Evolutionary conservation across 1,284 basidiomycete species (phyloP).

Genomic region (Cryptococcus sp.): DNA sequence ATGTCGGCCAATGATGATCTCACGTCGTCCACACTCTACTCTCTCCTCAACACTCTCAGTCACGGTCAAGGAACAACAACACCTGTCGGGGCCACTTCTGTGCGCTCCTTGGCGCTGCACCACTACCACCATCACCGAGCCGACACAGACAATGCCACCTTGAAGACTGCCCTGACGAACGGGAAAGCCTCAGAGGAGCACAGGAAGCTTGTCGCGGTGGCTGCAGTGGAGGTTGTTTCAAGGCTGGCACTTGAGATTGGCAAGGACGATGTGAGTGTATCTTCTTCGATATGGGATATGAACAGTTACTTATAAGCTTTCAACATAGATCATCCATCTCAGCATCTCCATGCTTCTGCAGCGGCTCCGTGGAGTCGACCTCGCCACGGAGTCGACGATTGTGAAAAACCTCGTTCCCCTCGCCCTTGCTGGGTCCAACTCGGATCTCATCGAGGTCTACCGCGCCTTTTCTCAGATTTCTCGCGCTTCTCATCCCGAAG

Average conservation of each 20-base stretch:
- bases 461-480: conserved; percentile 82
- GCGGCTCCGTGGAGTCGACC: conserved; percentile 75
- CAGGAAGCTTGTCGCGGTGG: conserved; percentile 77
- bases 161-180: conserved; percentile 19
- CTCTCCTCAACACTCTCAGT: conserved; percentile 86
- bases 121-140: conserved; percentile 8
- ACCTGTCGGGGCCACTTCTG: conserved; percentile 24
- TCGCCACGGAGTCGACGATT: conserved; percentile 83
- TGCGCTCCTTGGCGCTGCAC: conserved; percentile 20
- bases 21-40: conserved; percentile 93
- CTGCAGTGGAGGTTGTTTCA: conserved; percentile 84
- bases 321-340: conserved; percentile 67
- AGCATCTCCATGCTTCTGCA: conserved; percentile 91
- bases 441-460: conserved; percentile 79
- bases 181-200: conserved; percentile 67
- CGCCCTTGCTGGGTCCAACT: conserved; percentile 71
- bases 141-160: conserved; percentile 11
- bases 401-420: conserved; percentile 88
- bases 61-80: conserved; percentile 62
- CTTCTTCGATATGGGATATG: background rate
- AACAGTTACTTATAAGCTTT: background rate
- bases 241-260: conserved; percentile 76
- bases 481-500: conserved; percentile 75
- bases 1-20: conserved; percentile 83
- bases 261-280: conserved; percentile 63